phyloP scores from a whole-genome alignment of 2,329 filamentous ascomycete genomes.

The Ophioceras dolichostomum region DNA sequence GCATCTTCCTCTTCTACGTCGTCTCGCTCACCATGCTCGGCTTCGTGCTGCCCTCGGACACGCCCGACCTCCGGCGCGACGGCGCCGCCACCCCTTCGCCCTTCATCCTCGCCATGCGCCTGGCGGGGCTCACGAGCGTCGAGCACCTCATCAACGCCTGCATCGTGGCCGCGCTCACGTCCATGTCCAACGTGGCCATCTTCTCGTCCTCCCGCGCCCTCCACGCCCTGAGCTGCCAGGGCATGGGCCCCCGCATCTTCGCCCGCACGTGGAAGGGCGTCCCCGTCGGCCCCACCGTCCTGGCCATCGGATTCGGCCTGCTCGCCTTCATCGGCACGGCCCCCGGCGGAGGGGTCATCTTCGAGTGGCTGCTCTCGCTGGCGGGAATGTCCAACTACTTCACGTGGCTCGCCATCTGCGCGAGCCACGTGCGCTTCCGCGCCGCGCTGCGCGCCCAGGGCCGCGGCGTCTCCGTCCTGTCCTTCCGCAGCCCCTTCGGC shows the following conservation, averaged over 20 bases:
- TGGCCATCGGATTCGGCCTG: slow-evolving; percentile 59
- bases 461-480: slow-evolving; percentile 37
- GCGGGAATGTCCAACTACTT: slow-evolving; percentile 59
- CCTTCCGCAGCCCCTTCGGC: slow-evolving; percentile 41
- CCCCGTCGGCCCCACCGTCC: slow-evolving; percentile 46
- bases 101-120: slow-evolving; percentile 62
- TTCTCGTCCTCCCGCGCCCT: slow-evolving; percentile 67
- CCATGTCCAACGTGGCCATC: slow-evolving; percentile 63
- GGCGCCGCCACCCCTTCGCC: slow-evolving; percentile 57
- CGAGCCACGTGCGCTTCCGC: slow-evolving; percentile 62
- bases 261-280: slow-evolving; percentile 56
- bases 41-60: slow-evolving; percentile 59
- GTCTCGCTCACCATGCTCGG: slow-evolving; percentile 64
- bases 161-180: slow-evolving; percentile 60
- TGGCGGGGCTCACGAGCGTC: slow-evolving; percentile 59
- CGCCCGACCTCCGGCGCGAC: slow-evolving; percentile 44
- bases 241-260: slow-evolving; percentile 58
- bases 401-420: slow-evolving; percentile 58
- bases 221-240: slow-evolving; percentile 61
- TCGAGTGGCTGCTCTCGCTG: slow-evolving; percentile 58
- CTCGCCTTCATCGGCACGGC: slow-evolving; percentile 61
- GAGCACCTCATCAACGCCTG: slow-evolving; percentile 69
- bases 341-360: slow-evolving; percentile 52
- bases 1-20: slow-evolving; percentile 52
- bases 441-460: slow-evolving; percentile 48